Conservation (phyloP, 805 yeast genomes). For the Hanseniaspora mollemarum region DNA sequence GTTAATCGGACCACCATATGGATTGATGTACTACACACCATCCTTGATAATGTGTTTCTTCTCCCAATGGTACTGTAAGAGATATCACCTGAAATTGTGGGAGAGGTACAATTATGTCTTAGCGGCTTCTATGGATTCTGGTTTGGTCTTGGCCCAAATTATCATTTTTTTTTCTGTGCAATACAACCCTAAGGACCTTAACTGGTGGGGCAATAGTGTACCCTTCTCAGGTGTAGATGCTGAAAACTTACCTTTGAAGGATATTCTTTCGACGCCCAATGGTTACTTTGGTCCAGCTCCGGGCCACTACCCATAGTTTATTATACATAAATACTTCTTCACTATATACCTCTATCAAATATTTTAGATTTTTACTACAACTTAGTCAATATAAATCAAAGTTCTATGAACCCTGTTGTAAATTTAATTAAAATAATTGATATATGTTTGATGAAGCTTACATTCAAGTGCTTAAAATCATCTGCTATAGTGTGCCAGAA, state of each 20-base stretch:
- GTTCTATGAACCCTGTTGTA: conserved; percentile 25
- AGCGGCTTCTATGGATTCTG: conserved; percentile 52
- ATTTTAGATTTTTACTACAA: too few relatives aligned
- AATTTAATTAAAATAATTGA: conserved; percentile 34
- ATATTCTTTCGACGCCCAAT: conserved; percentile 18
- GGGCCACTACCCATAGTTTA: conserved; percentile 26
- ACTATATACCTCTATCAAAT: too few relatives aligned
- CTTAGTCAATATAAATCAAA: too few relatives aligned
- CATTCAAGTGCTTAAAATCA: conserved; percentile 35
- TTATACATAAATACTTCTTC: too few relatives aligned
- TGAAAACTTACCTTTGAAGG: conserved; percentile 17
- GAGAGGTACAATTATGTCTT: conserved; percentile 46
- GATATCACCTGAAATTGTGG: conserved; percentile 46
- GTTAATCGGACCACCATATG: conserved; percentile 42
- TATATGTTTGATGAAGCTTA: conserved; percentile 37
- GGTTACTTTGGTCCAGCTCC: conserved; percentile 25
- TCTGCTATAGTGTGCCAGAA: conserved; percentile 45
- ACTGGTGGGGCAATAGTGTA: conserved; percentile 56
- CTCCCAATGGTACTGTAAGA: conserved; percentile 42
- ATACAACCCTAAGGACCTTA: conserved; percentile 33
- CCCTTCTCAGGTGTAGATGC: conserved; percentile 22
- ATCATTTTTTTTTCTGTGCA: conserved; percentile 44
- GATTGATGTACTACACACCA: conserved; percentile 30
- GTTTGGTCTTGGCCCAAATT: conserved; percentile 51
- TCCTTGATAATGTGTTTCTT: conserved; percentile 27